A percentile compares a stretch with the other conserved stretches of the same genome.
phyloP scores from a whole-genome alignment of 352 stramenopile genomes.

The Globisporangium polare region DNA sequence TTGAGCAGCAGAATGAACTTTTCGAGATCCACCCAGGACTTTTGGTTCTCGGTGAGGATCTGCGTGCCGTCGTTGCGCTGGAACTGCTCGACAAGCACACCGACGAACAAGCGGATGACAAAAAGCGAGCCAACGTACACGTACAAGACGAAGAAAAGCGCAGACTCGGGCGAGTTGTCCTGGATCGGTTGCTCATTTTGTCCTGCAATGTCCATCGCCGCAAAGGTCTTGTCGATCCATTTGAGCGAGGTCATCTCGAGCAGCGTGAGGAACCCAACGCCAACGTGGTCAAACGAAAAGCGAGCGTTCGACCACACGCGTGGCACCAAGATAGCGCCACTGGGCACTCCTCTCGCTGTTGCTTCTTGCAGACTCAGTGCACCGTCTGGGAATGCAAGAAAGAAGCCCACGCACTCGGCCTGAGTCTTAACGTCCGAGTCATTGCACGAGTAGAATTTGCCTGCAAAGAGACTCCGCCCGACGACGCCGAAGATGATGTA shows the following conservation, averaged over 20 bases:
- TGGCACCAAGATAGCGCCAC: constrained; percentile 43
- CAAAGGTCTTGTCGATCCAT: constrained; percentile 76
- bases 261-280: constrained; percentile 54
- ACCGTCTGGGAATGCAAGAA: constrained; percentile 38
- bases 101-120: constrained; percentile 75
- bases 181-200: constrained; percentile 38
- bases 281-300: constrained; percentile 80
- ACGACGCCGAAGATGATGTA: constrained; percentile 79
- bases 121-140: constrained; percentile 77
- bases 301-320: constrained; percentile 65
- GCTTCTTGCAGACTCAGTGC: constrained; percentile 48
- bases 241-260: constrained; percentile 82
- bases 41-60: constrained; percentile 74
- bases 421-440: constrained; percentile 31
- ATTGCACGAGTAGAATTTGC: constrained; percentile 68
- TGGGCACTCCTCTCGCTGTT: constrained; percentile 25
- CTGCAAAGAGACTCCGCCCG: constrained; percentile 60
- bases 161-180: constrained; percentile 40
- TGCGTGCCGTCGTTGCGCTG: constrained; percentile 81
- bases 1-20: constrained; percentile 76
- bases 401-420: constrained; percentile 59
- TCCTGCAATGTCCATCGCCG: constrained; percentile 68
- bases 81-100: constrained; percentile 79
- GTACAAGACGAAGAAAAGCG: constrained; percentile 71
- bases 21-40: constrained; percentile 77